Evolutionary conservation across 352 stramenopile genomes (phyloP), one percentile per base, ranked within the genome.

Genomic region (Phytophthora pini): DNA sequence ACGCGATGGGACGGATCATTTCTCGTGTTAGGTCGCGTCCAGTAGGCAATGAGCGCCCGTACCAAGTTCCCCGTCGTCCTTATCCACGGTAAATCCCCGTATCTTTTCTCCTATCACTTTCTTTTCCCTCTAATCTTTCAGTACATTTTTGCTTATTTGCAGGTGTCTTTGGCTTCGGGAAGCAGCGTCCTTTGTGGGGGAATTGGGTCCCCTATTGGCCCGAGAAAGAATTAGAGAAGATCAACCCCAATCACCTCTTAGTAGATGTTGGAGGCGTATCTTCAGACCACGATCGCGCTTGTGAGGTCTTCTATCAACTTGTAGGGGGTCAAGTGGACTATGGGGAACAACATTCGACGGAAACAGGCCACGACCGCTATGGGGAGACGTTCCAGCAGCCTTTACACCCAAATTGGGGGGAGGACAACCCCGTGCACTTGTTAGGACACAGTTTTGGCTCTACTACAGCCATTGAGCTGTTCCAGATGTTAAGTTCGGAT

Each of bases 261-360:
- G 65, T 89, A 17, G 79, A 90, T 51, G 78, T 92, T 10, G 83
- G 83, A 24, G 54, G 67, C 29, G 65, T 84, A 20, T 88, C 84
- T 4, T 92, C 84, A 5, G 80, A 90, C 53, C 79, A 92, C 58
- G 84, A 92, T 58, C 78, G 84, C 43, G 80, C 80, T 0, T 89
- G 80, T 47, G 84, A 92, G 49, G 56, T 68, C 2, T 92, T 92
- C 47, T 92, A 80, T 67, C 81, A 90, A 49, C 65, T 92, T 26
- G 53, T 77, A 3, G 83, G 83, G 2, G 81, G 83, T 12, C 54
- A 49, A 8, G 81, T 90, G 13, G 81, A 92, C 70, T 92, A 92
- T 31, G 83, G 83, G 10, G 65, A 84, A 26, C 53, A 76, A 17
- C 83, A 92, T 51, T 48, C 77, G 0, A 20, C 24, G 4, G 39